phyloP scores from a whole-genome alignment of 495 filamentous ascomycete species.

The Corynascus novoguineensis region DNA sequence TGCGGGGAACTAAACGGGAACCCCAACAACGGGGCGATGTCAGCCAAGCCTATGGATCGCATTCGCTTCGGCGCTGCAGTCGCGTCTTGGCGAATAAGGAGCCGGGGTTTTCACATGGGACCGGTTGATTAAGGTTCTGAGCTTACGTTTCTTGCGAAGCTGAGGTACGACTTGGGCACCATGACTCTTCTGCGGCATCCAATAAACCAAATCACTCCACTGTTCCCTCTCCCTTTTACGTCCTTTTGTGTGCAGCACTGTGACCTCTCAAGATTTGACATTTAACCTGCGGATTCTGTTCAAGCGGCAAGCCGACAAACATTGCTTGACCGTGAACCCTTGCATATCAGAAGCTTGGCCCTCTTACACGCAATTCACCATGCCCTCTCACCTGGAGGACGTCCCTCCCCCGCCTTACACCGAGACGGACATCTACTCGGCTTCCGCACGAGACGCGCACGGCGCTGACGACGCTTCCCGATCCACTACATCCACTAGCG shows the following conservation, averaged over 20 bases:
- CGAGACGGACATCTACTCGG: conserved; percentile 45
- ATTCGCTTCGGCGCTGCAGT: conserved; percentile 2
- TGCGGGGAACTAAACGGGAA: conserved; percentile 15
- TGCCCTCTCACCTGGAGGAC: conserved; percentile 28
- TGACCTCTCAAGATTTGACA: not conserved
- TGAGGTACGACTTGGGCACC: not conserved
- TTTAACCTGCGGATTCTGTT: not conserved
- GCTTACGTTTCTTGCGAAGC: conserved; percentile 6
- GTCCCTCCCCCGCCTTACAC: conserved; percentile 46
- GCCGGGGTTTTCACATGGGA: conserved; percentile 3
- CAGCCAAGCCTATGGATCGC: conserved; percentile 16
- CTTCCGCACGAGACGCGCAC: conserved; percentile 22
- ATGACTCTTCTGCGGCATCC: conserved; percentile 13
- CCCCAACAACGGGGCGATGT: conserved; percentile 18
- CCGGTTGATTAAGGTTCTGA: conserved; percentile 12
- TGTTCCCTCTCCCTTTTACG: not conserved
- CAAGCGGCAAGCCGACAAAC: conserved; percentile 4
- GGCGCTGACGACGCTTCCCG: conserved; percentile 22
- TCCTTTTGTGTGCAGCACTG: not conserved
- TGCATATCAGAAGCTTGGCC: not conserved
- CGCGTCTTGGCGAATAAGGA: conserved; percentile 17
- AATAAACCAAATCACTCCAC: conserved; percentile 17
- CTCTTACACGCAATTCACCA: conserved; percentile 11
- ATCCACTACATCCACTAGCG: conserved; percentile 32
- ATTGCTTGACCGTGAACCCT: not conserved